These are phyloP conservation scores for Pseudogymnoascus sp. DNA, from an alignment of 2,329 filamentous ascomycete genomes.

Conservation along the genomic window DNA sequence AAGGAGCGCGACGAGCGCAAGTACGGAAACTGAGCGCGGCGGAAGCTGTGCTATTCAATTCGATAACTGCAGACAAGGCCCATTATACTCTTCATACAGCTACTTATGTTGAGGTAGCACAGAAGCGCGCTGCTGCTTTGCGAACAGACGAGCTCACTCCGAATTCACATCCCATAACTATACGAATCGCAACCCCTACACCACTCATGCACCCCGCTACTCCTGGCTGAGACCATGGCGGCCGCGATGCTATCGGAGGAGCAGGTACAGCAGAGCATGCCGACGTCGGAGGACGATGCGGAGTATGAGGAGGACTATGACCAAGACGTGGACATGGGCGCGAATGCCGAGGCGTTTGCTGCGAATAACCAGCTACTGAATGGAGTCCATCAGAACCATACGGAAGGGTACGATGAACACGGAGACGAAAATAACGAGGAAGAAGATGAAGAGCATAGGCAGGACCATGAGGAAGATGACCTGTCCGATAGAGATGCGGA, in stretches of 20 bases:
- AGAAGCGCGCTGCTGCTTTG: neutral
- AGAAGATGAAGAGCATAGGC: slow-evolving; percentile 29
- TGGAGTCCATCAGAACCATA: slow-evolving; percentile 23
- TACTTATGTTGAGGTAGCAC: neutral
- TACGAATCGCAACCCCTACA: neutral
- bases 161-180: neutral
- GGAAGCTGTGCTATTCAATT: neutral
- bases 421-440: slow-evolving; percentile 16
- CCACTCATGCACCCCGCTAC: slow-evolving; percentile 4
- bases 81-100: neutral
- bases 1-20: neutral
- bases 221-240: slow-evolving; percentile 20
- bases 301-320: slow-evolving; percentile 31
- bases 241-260: slow-evolving; percentile 26
- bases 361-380: slow-evolving; percentile 30
- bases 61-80: neutral
- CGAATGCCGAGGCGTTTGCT: slow-evolving; percentile 26
- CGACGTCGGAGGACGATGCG: slow-evolving; percentile 29
- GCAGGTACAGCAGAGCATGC: slow-evolving; percentile 27
- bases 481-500: slow-evolving; percentile 30
- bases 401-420: slow-evolving; percentile 14
- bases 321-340: slow-evolving; percentile 20
- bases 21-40: neutral
- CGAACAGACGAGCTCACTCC: neutral
- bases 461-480: slow-evolving; percentile 31